Base-by-base conservation (phyloP, 331 rosid genomes). In the Stylosanthes scabra region DNA sequence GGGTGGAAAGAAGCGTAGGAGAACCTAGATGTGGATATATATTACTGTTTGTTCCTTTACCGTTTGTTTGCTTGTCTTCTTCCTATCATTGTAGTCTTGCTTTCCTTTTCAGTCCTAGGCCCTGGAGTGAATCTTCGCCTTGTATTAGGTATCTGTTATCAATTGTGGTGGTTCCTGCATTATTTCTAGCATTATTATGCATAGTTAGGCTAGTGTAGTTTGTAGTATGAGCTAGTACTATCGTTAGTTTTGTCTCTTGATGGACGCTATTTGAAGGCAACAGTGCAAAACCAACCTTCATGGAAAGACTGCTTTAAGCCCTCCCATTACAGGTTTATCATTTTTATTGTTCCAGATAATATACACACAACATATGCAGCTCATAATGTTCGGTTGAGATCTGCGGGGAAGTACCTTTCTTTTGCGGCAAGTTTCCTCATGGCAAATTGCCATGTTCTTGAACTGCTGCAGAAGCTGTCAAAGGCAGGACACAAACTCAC, bases 1-100 rank as follows among this genome's bases (percentile, higher is more conserved):
- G 90, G 45, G 82, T n/a, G 95, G 91, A 59, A 91, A 84, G 86
- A 91, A 88, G 88, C 89, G 91, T 58, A 77, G 85, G 68, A 84
- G 84, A 85, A 85, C 50, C 75, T 51, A 91, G 74, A 73, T 72
- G 85, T 74, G 73, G 68, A 68, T 71, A 47, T 20, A 59, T 63
- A 59, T 40, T 55, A 6, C 20, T 10, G 39, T 55, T 57, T 27
- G 14, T 84, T 72, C 66, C 81, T 60, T 37, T 20, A 20, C 25
- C 25, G 25, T 20, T 20, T 65, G 75, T 58, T 7, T 68, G 74
- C 74, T 46, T 57, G 73, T 59, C 77, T 58, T 70, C 59, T 49
- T 71, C 68, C 37, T 61, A 56, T 72, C 77, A 42, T 34, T 67
- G 78, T 74, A 55, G 55, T 67, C 64, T 54, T 51, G 59, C 25